A percentile compares a stretch with the other conserved stretches of the same genome.
These are phyloP conservation scores for Kwoniella botswanensis DNA, from an alignment of 768 basidiomycete genomes.

Conservation along the genomic window DNA sequence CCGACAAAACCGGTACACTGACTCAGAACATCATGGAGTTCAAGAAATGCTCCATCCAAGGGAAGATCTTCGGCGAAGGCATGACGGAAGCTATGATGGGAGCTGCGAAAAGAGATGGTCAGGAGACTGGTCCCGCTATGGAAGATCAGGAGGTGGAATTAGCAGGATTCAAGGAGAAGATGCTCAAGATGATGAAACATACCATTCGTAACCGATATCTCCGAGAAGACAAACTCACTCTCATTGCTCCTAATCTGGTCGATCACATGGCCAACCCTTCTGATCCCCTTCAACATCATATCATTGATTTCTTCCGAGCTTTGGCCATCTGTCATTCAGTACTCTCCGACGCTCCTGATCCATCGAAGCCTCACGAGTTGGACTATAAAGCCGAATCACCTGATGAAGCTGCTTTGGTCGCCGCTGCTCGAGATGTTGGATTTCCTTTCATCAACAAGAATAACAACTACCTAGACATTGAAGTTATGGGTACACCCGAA, in stretches of 20 bases:
- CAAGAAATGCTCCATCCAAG: slow-evolving; percentile 88
- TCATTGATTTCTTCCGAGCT: slow-evolving; percentile 89
- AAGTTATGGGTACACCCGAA: slow-evolving; percentile 87
- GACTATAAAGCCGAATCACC: slow-evolving; percentile 97
- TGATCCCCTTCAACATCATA: slow-evolving; percentile 67
- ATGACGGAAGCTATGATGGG: slow-evolving; percentile 94
- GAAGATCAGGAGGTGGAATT: slow-evolving; percentile 74
- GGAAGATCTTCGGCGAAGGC: slow-evolving; percentile 87
- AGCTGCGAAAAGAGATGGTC: slow-evolving; percentile 81
- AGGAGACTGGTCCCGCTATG: slow-evolving; percentile 65
- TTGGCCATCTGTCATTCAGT: slow-evolving; percentile 93
- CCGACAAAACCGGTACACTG: slow-evolving; percentile 94
- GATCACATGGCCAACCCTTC: slow-evolving; percentile 71
- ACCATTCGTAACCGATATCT: slow-evolving; percentile 87
- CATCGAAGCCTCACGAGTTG: slow-evolving; percentile 67
- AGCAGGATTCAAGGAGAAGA: slow-evolving; percentile 69
- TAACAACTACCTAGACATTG: slow-evolving; percentile 79
- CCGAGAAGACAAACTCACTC: slow-evolving; percentile 78
- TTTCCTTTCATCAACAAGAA: slow-evolving; percentile 83
- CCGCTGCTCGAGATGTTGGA: slow-evolving; percentile 86
- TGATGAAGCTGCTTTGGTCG: slow-evolving; percentile 92
- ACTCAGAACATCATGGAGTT: slow-evolving; percentile 99
- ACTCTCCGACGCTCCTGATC: slow-evolving; percentile 72
- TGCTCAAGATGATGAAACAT: slow-evolving; percentile 75
- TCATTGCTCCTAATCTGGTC: slow-evolving; percentile 84